Evolutionary conservation across 257 asterid genomes (phyloP).

Genomic region (Anisodus tanguticus): DNA sequence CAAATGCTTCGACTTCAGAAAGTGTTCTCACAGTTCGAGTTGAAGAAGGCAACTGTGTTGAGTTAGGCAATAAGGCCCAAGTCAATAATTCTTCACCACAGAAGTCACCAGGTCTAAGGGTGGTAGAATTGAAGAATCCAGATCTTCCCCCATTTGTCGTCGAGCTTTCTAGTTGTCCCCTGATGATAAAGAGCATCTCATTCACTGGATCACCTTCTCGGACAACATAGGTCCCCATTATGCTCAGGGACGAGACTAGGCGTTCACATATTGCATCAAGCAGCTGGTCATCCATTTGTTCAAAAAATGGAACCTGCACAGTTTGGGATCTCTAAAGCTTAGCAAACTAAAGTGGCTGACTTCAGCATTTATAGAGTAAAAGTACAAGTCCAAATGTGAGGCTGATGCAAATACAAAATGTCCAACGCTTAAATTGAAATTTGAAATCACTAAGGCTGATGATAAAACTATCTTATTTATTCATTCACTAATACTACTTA

Average conservation of each 20-base stretch:
- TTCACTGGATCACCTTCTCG: conserved; percentile 88
- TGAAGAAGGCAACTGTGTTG: conserved; percentile 80
- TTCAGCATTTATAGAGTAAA: neutral
- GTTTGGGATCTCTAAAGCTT: conserved; percentile 8
- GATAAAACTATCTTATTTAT: neutral
- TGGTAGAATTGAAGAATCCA: conserved; percentile 85
- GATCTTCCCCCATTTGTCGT: conserved; percentile 88
- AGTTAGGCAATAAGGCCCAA: conserved; percentile 88
- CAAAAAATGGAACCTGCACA: conserved; percentile 83
- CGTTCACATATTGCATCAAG: conserved; percentile 93
- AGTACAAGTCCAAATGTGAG: neutral
- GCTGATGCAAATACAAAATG: too few species aligned
- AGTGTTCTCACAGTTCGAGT: conserved; percentile 77
- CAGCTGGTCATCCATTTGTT: conserved; percentile 90
- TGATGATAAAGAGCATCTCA: conserved; percentile 85
- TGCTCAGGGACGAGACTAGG: conserved; percentile 72
- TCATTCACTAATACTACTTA: neutral
- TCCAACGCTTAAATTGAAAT: neutral
- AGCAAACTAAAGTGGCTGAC: neutral
- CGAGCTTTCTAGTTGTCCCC: conserved; percentile 89
- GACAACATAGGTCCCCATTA: conserved; percentile 65
- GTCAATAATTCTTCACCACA: conserved; percentile 94
- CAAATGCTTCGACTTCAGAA: conserved; percentile 88
- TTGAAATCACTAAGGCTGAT: too few species aligned
- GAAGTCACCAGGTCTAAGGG: conserved; percentile 83